Evolutionary conservation across 306 rosid species (phyloP).

Genomic region (Acacia melanoxylon): DNA sequence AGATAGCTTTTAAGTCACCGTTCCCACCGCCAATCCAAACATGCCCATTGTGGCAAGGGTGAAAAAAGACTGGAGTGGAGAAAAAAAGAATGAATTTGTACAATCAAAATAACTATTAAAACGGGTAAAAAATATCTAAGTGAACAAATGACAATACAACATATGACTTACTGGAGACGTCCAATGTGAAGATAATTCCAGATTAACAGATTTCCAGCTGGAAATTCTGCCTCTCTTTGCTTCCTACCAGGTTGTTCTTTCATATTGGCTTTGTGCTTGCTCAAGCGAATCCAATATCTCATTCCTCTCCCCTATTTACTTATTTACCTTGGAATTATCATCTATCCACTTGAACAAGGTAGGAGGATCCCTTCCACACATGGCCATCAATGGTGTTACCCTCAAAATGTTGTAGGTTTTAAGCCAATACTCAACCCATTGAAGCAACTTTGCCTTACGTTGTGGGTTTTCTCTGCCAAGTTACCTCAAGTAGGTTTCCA

Average conservation of each 20-base stretch:
- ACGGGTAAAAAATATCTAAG: not conserved
- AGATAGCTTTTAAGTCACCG: too few species aligned
- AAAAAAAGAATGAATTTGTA: slow-evolving; percentile 16
- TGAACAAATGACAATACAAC: slow-evolving; percentile 39
- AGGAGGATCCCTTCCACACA: not conserved
- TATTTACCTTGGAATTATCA: not conserved
- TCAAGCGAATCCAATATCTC: not conserved
- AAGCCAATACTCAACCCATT: not conserved
- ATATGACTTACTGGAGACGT: slow-evolving; percentile 53
- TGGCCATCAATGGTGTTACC: not conserved
- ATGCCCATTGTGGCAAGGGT: not conserved
- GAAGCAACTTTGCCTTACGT: not conserved
- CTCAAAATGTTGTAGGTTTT: not conserved
- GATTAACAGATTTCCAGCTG: not conserved
- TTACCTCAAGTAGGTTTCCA: not conserved
- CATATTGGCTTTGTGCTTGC: not conserved
- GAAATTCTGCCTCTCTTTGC: not conserved
- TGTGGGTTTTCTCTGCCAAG: not conserved
- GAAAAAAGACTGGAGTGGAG: not conserved
- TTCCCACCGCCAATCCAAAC: too few species aligned
- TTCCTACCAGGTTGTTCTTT: not conserved
- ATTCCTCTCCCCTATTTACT: not conserved
- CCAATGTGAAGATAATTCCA: too few species aligned
- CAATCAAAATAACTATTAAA: slow-evolving; percentile 10
- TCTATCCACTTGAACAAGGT: not conserved